Conservation (phyloP, 371 early-diverging fungal species). For the Mucor plumbeus region DNA sequence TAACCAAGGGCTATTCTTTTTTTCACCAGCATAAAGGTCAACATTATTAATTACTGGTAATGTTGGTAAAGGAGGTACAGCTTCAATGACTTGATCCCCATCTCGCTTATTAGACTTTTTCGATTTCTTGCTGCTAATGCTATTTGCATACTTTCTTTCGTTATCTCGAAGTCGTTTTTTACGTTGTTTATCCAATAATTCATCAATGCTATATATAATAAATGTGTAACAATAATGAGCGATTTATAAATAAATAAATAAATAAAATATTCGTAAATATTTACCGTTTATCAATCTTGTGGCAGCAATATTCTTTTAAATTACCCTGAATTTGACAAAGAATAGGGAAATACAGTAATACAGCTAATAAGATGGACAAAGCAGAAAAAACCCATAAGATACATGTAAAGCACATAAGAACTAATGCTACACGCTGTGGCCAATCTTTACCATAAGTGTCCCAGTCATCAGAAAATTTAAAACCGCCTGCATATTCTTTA, state of each 20-base stretch:
- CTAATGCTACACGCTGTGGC: conserved; percentile 41
- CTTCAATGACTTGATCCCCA: neutral
- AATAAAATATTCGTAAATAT: neutral
- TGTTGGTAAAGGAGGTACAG: conserved; percentile 10
- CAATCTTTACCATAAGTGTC: conserved; percentile 41
- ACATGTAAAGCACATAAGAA: conserved; percentile 70
- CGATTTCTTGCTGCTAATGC: conserved; percentile 28
- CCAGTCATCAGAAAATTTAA: conserved; percentile 36
- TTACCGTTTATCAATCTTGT: conserved; percentile 88
- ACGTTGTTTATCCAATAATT: conserved; percentile 43
- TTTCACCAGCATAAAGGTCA: conserved; percentile 17
- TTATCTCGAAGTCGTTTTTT: conserved; percentile 33
- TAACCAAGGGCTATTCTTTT: conserved; percentile 11
- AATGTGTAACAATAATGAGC: neutral
- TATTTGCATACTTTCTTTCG: conserved; percentile 25
- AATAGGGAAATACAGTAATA: conserved; percentile 81
- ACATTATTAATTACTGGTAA: conserved; percentile 20
- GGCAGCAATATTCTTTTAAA: conserved; percentile 90
- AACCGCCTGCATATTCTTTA: conserved; percentile 7
- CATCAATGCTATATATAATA: conserved; percentile 30
- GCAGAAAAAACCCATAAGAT: conserved; percentile 66
- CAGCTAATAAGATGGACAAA: conserved; percentile 62
- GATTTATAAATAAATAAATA: neutral
- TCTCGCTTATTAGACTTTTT: conserved; percentile 5
- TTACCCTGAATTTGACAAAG: conserved; percentile 84